Base-by-base conservation (phyloP, 1,284 basidiomycete genomes). In the Apiotrichum domesticum region DNA sequence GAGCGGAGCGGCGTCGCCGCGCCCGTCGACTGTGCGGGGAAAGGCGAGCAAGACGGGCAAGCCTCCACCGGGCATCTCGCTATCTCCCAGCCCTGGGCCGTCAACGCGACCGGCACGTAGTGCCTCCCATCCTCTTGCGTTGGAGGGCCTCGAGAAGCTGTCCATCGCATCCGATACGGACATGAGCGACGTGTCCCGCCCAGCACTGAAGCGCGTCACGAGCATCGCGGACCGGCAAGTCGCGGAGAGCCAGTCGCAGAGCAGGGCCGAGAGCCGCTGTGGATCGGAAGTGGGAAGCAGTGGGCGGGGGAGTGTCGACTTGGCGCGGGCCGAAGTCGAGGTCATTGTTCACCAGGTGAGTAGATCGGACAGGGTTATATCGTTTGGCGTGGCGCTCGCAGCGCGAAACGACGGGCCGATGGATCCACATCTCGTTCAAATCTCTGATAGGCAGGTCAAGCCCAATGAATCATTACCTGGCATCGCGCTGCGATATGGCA, bases 401-500 rank as follows among this genome's bases (percentile, higher is more conserved):
- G n/a, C 34, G 3, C 3, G 33, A 7, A 4, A n/a, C 7, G 29
- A 14, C 6, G 46, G 6, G 21, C 21, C 21, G 21, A 21, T 21
- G 21, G 21, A 21, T 21, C 37, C 7, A 13, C 37, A 39, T 39
- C 37, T 7, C 8, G 37, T 39, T 7, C 8, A 39, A 29, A 40
- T 35, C 8, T 10, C n/a, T 9, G 11, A 3, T 6, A 15, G 15
- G 35, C 63, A 80, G 90, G 80, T 95, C 37, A 77, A 79, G 55
- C 78, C 84, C 4, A 81, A 80, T 21, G 92, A 96, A 68, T 88
- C 90, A 3, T 77, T 95, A 14, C 83, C 89, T 13, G 87, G 89
- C 13, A 86, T 96, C 21, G 85, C 92, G 0, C 79, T 96, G 46
- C 87, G 86, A 64, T 95, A 95, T 71, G 90, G 89, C 3, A 86